phyloP scores from a whole-genome alignment of 2,329 filamentous ascomycete species.

The Colletotrichum tofieldiae region DNA sequence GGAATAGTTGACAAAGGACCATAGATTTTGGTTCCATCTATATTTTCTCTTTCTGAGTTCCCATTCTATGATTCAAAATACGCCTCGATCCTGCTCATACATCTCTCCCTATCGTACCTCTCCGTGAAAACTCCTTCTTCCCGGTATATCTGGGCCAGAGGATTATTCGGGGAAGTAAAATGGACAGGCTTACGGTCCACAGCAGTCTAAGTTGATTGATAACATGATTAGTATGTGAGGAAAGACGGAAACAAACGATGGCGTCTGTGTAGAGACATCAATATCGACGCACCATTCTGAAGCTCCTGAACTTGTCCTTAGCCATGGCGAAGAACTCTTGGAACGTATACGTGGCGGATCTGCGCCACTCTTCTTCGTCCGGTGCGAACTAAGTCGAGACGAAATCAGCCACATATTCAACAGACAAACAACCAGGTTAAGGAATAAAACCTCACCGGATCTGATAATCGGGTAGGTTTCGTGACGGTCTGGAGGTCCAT shows the following conservation, averaged over 20 bases:
- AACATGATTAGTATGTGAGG: not conserved
- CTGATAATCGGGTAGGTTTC: constrained; percentile 14
- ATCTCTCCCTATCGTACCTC: constrained; percentile 24
- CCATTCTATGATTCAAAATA: too few species aligned
- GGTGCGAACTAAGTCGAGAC: not conserved
- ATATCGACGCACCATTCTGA: constrained; percentile 5
- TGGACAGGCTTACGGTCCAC: constrained; percentile 5
- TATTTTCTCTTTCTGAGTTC: too few species aligned
- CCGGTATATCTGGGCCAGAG: constrained; percentile 14
- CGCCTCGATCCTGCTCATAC: constrained; percentile 5
- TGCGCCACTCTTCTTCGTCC: constrained; percentile 24
- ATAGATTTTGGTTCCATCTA: too few species aligned
- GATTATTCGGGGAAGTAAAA: not conserved
- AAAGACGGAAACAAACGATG: not conserved
- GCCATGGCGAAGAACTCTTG: constrained; percentile 26
- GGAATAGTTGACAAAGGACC: too few species aligned
- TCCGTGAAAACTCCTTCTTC: constrained; percentile 19
- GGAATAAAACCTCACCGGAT: constrained; percentile 3
- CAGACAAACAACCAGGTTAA: not conserved
- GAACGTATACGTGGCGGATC: constrained; percentile 17
- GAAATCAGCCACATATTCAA: not conserved
- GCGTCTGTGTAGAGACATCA: not conserved
- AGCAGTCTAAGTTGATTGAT: not conserved
- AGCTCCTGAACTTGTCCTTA: constrained; percentile 20
- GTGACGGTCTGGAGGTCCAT: constrained; percentile 3